A percentile compares a stretch with the other conserved stretches of the same genome.
phyloP scores from a whole-genome alignment of 352 stramenopile genomes.

The Pythium scleroteichum region DNA sequence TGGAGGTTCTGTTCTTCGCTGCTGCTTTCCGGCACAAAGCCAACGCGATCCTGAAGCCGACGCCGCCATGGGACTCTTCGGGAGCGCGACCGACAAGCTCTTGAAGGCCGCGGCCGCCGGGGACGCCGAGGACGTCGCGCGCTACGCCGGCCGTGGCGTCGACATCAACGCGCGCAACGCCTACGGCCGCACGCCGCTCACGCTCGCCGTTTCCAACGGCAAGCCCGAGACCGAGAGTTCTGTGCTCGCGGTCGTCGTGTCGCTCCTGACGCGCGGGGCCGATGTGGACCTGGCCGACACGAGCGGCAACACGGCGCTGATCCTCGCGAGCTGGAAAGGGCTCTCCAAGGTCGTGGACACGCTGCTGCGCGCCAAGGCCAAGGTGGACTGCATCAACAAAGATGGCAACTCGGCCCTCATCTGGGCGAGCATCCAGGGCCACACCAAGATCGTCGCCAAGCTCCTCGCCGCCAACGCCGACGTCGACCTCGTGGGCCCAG shows the following conservation, averaged over 20 bases:
- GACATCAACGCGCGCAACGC: slow-evolving; percentile 16
- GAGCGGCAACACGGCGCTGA: slow-evolving; percentile 10
- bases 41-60: neutral
- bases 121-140: slow-evolving; percentile 3
- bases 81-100: slow-evolving; percentile 15
- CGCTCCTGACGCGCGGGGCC: slow-evolving; percentile 5
- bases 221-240: neutral
- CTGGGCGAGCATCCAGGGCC: slow-evolving; percentile 2
- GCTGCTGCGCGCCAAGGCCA: slow-evolving; percentile 1
- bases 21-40: neutral
- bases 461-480: slow-evolving; percentile 3
- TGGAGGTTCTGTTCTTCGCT: neutral
- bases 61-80: slow-evolving; percentile 13
- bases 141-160: slow-evolving; percentile 3
- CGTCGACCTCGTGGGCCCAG: slow-evolving; percentile 3
- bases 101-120: slow-evolving; percentile 12
- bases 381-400: slow-evolving; percentile 2
- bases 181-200: slow-evolving; percentile 17
- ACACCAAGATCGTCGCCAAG: slow-evolving; percentile 6
- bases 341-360: slow-evolving; percentile 9
- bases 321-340: slow-evolving; percentile 16
- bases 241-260: slow-evolving; percentile 8
- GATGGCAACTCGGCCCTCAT: slow-evolving; percentile 11
- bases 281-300: slow-evolving; percentile 11
- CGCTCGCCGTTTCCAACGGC: slow-evolving; percentile 4